Conservation (phyloP, 495 filamentous ascomycete species). For the Chaetomium cochliodes region DNA sequence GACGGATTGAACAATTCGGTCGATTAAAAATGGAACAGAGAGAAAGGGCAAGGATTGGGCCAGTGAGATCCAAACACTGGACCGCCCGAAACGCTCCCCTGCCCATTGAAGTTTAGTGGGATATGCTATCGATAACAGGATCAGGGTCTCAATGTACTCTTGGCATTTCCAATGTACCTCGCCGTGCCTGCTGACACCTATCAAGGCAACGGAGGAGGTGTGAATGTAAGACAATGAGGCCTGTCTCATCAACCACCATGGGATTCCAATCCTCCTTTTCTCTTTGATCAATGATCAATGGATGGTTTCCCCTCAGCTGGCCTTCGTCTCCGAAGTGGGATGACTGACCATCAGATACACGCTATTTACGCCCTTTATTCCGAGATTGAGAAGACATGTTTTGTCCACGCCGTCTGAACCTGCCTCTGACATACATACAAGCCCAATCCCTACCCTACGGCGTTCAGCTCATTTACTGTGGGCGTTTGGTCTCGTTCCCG, state of each 20-base stretch:
- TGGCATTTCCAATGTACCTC: slow-evolving; percentile 5
- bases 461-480: too few species aligned
- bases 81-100: neutral
- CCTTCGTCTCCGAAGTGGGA: neutral
- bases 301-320: too few species aligned
- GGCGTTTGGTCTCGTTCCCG: too few species aligned
- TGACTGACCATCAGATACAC: neutral
- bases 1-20: neutral
- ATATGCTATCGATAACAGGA: slow-evolving; percentile 13
- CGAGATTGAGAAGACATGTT: too few species aligned
- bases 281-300: neutral
- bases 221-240: neutral
- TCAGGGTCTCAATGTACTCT: slow-evolving; percentile 14
- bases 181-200: slow-evolving; percentile 10
- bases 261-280: neutral
- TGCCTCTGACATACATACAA: too few species aligned
- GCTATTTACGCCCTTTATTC: too few species aligned
- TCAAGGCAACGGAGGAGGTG: neutral
- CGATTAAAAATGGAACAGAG: neutral
- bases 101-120: neutral
- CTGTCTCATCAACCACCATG: neutral
- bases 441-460: too few species aligned
- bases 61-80: neutral
- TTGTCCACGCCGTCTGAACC: too few species aligned
- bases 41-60: neutral